These are phyloP conservation scores for Neurospora cerealis DNA, from an alignment of 495 filamentous ascomycete species.

Conservation along the genomic window DNA sequence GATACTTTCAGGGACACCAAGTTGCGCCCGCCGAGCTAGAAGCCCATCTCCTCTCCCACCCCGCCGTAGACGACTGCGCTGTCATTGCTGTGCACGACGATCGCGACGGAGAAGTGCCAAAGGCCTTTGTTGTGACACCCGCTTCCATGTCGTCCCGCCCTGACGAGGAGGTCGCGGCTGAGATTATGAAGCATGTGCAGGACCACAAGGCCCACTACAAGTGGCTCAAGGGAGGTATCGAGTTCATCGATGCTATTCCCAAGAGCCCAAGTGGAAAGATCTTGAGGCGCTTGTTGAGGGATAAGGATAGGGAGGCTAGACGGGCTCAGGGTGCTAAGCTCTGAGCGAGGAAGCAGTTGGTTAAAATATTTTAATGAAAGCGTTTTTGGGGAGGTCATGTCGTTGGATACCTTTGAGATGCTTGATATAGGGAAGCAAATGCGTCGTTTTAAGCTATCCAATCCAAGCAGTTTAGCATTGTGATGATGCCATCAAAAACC, in stretches of 20 bases:
- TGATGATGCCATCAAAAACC: neutral
- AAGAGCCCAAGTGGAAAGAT: slow-evolving; percentile 96
- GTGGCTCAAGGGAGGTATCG: slow-evolving; percentile 77
- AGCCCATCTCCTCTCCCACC: slow-evolving; percentile 76
- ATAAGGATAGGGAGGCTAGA: slow-evolving; percentile 64
- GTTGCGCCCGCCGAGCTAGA: slow-evolving; percentile 89
- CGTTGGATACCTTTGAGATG: neutral
- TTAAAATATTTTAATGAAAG: neutral
- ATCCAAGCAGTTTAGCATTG: neutral
- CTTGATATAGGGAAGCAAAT: neutral
- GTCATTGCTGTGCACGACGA: slow-evolving; percentile 76
- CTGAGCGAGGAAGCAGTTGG: slow-evolving; percentile 7
- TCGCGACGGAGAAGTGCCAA: slow-evolving; percentile 70
- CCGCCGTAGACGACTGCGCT: slow-evolving; percentile 70
- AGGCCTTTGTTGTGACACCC: slow-evolving; percentile 77
- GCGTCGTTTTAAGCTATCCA: neutral
- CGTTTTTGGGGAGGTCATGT: neutral
- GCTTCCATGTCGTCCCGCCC: slow-evolving; percentile 47
- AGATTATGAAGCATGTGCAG: slow-evolving; percentile 68
- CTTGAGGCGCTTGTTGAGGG: slow-evolving; percentile 65
- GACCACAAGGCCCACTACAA: slow-evolving; percentile 81
- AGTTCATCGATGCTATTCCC: slow-evolving; percentile 66
- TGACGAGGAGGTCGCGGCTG: slow-evolving; percentile 38
- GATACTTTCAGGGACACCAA: slow-evolving; percentile 57
- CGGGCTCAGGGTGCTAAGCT: slow-evolving; percentile 48